phyloP scores from a whole-genome alignment of 768 basidiomycete genomes.

The Tephrocybe sp. region DNA sequence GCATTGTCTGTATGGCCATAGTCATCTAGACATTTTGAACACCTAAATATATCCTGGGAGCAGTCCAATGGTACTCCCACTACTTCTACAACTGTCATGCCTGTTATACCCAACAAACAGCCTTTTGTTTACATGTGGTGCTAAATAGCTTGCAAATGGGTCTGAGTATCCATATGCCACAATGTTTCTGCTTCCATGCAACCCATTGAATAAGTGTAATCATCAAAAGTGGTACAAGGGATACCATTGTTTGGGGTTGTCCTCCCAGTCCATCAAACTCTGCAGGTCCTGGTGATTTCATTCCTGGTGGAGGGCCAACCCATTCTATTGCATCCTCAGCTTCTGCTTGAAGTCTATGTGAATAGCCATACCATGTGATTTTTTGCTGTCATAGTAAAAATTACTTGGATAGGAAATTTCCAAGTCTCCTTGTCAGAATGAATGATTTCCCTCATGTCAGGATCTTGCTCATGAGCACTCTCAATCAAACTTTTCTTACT shows the following conservation, averaged over 20 bases:
- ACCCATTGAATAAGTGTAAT: neutral
- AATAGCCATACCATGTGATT: neutral
- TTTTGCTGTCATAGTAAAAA: no score
- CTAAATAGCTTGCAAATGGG: neutral
- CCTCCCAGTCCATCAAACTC: neutral
- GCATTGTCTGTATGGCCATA: slow-evolving; percentile 87
- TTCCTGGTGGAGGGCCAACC: slow-evolving; percentile 9
- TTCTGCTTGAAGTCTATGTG: neutral
- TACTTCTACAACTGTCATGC: neutral
- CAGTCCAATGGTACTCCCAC: slow-evolving; percentile 3
- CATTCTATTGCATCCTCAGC: no score
- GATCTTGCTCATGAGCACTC: no score
- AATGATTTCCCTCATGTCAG: no score
- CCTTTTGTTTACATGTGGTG: neutral
- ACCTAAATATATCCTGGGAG: neutral
- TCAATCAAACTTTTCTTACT: no score
- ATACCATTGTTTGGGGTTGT: neutral
- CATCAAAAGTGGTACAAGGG: neutral
- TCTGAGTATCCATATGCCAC: neutral
- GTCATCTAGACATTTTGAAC: slow-evolving; percentile 65
- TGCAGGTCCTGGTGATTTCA: slow-evolving; percentile 4
- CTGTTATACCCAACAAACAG: neutral
- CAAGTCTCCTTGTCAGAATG: no score
- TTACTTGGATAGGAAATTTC: no score
- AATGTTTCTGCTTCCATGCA: neutral